A percentile compares a stretch with the other conserved stretches of the same genome.
Conservation (phyloP, 495 filamentous ascomycete genomes). For the Neurospora tetraspora region DNA sequence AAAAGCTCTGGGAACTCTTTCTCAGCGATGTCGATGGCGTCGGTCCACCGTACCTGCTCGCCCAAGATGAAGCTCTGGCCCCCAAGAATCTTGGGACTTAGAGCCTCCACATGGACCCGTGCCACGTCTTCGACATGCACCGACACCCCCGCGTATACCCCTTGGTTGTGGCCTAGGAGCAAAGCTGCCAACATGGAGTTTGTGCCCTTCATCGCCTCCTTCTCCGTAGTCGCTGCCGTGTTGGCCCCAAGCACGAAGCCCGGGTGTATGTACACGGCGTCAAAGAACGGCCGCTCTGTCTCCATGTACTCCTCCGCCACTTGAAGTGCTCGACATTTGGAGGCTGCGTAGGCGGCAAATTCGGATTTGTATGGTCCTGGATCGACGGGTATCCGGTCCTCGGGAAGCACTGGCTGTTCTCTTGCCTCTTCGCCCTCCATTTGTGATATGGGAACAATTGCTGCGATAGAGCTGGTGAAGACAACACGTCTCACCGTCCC, state of each 20-base stretch:
- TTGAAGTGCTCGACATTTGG: conserved; percentile 33
- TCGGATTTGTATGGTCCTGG: conserved; percentile 28
- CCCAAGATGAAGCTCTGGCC: conserved; percentile 30
- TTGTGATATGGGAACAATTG: conserved; percentile 19
- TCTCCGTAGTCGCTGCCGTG: conserved; percentile 25
- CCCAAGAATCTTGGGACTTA: conserved; percentile 28
- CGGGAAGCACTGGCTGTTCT: conserved; percentile 9
- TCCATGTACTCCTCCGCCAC: conserved; percentile 31
- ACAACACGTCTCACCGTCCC: conserved; percentile 56
- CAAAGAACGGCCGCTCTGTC: conserved; percentile 31
- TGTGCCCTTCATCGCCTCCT: conserved; percentile 26
- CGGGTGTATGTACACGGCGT: conserved; percentile 38
- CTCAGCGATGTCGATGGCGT: conserved; percentile 28
- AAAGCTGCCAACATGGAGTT: conserved; percentile 26
- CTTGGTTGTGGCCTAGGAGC: conserved; percentile 23
- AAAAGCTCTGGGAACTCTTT: conserved; percentile 33
- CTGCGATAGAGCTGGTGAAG: conserved; percentile 35
- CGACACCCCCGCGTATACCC: conserved; percentile 22
- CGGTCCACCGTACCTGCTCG: conserved; percentile 31
- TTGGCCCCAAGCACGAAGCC: conserved; percentile 35
- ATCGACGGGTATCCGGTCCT: conserved; percentile 18
- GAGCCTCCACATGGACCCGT: conserved; percentile 28
- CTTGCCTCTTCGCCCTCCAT: conserved; percentile 12
- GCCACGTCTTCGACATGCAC: conserved; percentile 39
- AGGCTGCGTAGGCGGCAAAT: conserved; percentile 30